A percentile compares a stretch with the other conserved stretches of the same genome.
These are phyloP conservation scores for Venturia nashicola DNA, from an alignment of 2,329 filamentous ascomycete species.

Conservation along the genomic window DNA sequence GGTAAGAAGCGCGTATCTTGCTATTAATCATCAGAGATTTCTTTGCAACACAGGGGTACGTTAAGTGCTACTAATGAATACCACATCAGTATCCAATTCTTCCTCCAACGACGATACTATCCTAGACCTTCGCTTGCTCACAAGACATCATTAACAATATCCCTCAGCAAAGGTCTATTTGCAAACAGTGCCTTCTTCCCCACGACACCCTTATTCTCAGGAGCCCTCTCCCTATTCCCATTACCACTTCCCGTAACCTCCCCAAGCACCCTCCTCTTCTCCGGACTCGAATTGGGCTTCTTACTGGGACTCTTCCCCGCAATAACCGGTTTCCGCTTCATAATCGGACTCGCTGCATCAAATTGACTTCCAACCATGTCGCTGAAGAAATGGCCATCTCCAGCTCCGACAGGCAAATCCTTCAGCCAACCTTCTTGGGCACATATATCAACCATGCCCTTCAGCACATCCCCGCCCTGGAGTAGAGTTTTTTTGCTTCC, in stretches of 20 bases:
- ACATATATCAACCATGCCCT: constrained; percentile 64
- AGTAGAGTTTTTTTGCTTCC: constrained; percentile 70
- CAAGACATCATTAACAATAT: constrained; percentile 58
- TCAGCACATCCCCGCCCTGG: constrained; percentile 56
- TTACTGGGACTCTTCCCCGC: neutral
- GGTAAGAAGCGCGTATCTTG: too few relatives aligned
- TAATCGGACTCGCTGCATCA: constrained; percentile 19
- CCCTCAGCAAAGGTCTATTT: constrained; percentile 55
- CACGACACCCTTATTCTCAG: constrained; percentile 49
- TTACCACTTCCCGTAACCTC: neutral
- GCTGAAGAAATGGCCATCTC: constrained; percentile 58
- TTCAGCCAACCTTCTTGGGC: constrained; percentile 69
- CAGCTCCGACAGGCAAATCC: constrained; percentile 52
- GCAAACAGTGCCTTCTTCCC: constrained; percentile 45
- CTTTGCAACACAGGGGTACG: too few relatives aligned
- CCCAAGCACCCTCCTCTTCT: neutral
- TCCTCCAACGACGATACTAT: neutral
- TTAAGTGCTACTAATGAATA: neutral
- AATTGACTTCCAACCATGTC: constrained; percentile 27
- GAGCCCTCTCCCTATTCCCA: constrained; percentile 31
- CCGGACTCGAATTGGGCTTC: neutral
- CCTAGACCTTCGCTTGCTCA: neutral
- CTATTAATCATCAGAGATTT: too few relatives aligned
- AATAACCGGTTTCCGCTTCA: neutral
- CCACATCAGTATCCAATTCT: neutral